Conservation (phyloP, 1,284 basidiomycete species). For the Cutaneotrichosporon sp. region DNA sequence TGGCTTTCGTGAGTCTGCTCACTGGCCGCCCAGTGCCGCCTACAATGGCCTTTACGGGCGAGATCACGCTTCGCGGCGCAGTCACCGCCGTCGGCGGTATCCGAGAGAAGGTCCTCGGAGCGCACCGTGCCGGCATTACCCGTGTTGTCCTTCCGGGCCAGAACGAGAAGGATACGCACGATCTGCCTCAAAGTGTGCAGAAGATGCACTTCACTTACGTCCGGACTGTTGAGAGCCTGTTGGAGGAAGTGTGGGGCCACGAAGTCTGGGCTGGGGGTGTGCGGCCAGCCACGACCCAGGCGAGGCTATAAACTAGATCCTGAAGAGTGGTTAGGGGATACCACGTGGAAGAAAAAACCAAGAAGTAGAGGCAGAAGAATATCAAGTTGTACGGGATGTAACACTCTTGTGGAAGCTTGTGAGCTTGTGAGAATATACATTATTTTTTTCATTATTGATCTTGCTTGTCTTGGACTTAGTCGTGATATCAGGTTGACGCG, state of each 20-base stretch:
- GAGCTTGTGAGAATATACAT: too few relatives aligned
- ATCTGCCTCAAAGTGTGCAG: constrained; percentile 83
- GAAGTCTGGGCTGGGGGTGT: constrained; percentile 9
- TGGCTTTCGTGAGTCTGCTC: constrained; percentile 83
- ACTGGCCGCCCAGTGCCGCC: constrained; percentile 70
- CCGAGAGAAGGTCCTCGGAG: constrained; percentile 90
- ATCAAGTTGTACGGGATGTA: neutral
- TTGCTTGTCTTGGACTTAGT: too few relatives aligned
- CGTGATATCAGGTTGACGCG: too few relatives aligned
- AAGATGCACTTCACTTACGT: constrained; percentile 72
- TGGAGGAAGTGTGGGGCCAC: constrained; percentile 40
- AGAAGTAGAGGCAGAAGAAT: neutral
- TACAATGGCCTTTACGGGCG: constrained; percentile 88
- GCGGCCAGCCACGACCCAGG: neutral
- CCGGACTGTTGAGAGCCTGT: constrained; percentile 28
- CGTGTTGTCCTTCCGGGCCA: constrained; percentile 68
- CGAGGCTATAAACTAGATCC: constrained; percentile 4
- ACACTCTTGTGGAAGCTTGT: too few relatives aligned
- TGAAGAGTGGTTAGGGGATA: too few relatives aligned
- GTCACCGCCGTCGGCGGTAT: constrained; percentile 86
- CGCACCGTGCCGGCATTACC: constrained; percentile 85
- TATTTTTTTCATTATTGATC: too few relatives aligned
- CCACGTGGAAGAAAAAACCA: too few relatives aligned
- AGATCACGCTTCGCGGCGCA: constrained; percentile 85
- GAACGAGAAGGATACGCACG: constrained; percentile 82